Evolutionary conservation across 306 rosid genomes (phyloP).

Genomic region (Vicia sativa): DNA sequence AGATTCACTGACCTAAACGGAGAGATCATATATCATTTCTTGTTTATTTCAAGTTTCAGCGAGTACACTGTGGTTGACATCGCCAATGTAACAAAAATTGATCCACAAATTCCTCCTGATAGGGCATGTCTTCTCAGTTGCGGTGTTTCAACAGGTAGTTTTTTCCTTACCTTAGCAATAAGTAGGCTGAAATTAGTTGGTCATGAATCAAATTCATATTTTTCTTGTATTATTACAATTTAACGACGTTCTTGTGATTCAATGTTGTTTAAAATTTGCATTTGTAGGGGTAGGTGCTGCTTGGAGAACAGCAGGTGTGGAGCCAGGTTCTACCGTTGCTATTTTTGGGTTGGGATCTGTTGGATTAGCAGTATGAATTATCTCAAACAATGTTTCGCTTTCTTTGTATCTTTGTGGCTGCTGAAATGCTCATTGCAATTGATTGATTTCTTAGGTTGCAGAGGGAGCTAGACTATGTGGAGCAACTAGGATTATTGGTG

Average conservation of each 20-base stretch:
- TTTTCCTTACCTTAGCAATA: not conserved
- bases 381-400: slow-evolving; percentile 1
- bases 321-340: slow-evolving; percentile 75
- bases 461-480: too few species aligned
- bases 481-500: slow-evolving; percentile 78
- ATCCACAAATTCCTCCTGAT: slow-evolving; percentile 55
- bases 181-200: not conserved
- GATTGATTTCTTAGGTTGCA: slow-evolving; percentile 59
- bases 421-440: slow-evolving; percentile 24
- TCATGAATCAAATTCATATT: not conserved
- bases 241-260: slow-evolving; percentile 2
- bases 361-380: slow-evolving; percentile 70
- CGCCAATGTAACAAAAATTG: slow-evolving; percentile 64
- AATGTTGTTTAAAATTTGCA: slow-evolving; percentile 9
- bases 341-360: slow-evolving; percentile 82
- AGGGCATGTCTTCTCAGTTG: slow-evolving; percentile 83
- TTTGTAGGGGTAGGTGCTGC: slow-evolving; percentile 86
- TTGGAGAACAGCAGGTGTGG: slow-evolving; percentile 83
- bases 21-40: slow-evolving; percentile 61
- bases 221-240: slow-evolving; percentile 10
- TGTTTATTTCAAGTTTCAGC: slow-evolving; percentile 73
- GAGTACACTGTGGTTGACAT: slow-evolving; percentile 77
- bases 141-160: slow-evolving; percentile 72
- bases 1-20: slow-evolving; percentile 79
- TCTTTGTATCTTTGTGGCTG: not conserved